Percentiles rank a stretch among this genome's conserved stretches.
Conservation (phyloP, 1,284 basidiomycete genomes). For the Apiotrichum domesticum region DNA sequence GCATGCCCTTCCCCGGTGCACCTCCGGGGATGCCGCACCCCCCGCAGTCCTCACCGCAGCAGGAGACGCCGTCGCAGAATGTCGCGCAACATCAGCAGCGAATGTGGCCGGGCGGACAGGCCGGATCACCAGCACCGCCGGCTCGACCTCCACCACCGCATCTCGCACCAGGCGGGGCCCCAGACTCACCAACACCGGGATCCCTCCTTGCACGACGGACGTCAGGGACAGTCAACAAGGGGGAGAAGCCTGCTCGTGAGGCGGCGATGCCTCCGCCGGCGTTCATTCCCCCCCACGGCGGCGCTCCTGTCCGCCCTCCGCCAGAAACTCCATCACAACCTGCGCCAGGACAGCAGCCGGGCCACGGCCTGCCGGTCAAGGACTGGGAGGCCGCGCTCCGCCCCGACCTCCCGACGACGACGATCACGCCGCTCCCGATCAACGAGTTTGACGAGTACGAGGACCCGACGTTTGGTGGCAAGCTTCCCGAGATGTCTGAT, state of each 20-base stretch:
- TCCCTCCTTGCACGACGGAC: constrained; percentile 10
- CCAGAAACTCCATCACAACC: constrained; percentile 25
- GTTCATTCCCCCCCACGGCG: constrained; percentile 27
- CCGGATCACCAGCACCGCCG: constrained; percentile 5
- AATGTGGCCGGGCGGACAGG: constrained; percentile 3
- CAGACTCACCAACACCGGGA: constrained; percentile 7
- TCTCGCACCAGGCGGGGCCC: constrained; percentile 13
- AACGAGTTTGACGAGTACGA: constrained; percentile 43
- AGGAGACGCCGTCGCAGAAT: neutral
- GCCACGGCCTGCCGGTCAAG: constrained; percentile 35
- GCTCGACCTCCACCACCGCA: constrained; percentile 27
- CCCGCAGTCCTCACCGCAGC: constrained; percentile 10
- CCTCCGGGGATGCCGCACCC: constrained; percentile 4
- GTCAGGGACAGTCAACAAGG: neutral
- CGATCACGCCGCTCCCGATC: constrained; percentile 60
- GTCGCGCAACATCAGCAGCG: constrained; percentile 4
- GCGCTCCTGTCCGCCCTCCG: constrained; percentile 19
- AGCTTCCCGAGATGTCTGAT: constrained; percentile 55
- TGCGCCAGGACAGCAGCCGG: constrained; percentile 31
- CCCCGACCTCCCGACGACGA: constrained; percentile 59
- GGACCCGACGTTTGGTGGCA: constrained; percentile 49
- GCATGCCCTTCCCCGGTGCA: constrained; percentile 11
- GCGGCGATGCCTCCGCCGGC: constrained; percentile 33
- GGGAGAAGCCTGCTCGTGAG: constrained; percentile 9
- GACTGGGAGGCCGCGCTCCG: constrained; percentile 47